phyloP scores from a whole-genome alignment of 768 basidiomycete species.

The Agaricus blazei region DNA sequence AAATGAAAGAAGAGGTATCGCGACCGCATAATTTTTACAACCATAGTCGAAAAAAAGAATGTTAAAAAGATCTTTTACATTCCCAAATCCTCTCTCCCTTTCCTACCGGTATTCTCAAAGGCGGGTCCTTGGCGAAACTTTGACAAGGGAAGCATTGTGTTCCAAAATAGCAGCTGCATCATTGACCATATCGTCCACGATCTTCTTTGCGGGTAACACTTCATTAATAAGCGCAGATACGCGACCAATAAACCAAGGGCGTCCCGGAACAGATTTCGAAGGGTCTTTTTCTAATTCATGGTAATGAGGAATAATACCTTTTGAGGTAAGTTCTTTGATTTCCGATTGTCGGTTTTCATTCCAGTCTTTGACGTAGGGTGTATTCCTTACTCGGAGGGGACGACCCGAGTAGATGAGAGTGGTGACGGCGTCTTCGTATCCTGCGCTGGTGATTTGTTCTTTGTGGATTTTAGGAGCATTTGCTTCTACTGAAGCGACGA shows the following conservation, averaged over 20 bases:
- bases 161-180: conserved; percentile 32
- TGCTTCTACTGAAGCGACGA: conserved; percentile 80
- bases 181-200: conserved; percentile 71
- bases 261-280: conserved; percentile 63
- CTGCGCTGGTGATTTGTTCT: conserved; percentile 63
- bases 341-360: conserved; percentile 68
- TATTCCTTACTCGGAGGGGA: conserved; percentile 80
- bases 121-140: conserved; percentile 40
- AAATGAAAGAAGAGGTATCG: too few relatives aligned
- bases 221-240: conserved; percentile 74
- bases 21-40: too few relatives aligned
- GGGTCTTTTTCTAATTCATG: conserved; percentile 75
- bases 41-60: too few relatives aligned
- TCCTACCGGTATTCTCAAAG: conserved; percentile 27
- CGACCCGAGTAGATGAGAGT: conserved; percentile 91
- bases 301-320: conserved; percentile 77
- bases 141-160: conserved; percentile 30
- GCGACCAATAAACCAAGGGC: conserved; percentile 81
- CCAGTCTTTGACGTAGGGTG: conserved; percentile 85
- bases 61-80: too few relatives aligned
- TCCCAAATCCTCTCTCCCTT: neutral
- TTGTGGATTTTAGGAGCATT: conserved; percentile 83
- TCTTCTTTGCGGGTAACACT: conserved; percentile 75
- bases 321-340: conserved; percentile 75
- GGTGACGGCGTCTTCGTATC: conserved; percentile 73